Evolutionary conservation across 345 rosid genomes (phyloP).

Genomic region (Aurinia saxatilis): DNA sequence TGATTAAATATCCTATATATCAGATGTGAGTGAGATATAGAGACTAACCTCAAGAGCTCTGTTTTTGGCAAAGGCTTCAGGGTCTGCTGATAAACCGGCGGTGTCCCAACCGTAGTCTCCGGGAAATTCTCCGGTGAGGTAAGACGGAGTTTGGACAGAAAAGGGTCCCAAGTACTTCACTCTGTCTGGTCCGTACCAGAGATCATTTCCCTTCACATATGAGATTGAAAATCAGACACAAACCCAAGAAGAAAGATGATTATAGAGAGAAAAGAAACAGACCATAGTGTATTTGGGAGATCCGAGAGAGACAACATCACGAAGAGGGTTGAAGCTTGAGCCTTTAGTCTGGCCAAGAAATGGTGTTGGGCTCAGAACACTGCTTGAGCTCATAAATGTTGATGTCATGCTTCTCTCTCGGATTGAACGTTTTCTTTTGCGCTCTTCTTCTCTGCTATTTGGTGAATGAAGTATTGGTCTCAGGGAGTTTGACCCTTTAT

Average conservation of each 20-base stretch:
- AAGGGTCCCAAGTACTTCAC: slow-evolving; percentile 96
- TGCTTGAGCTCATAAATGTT: slow-evolving; percentile 57
- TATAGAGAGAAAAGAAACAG: not conserved
- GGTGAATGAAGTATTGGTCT: slow-evolving; percentile 21
- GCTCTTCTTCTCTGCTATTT: slow-evolving; percentile 17
- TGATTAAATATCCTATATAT: not conserved
- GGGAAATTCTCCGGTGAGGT: slow-evolving; percentile 88
- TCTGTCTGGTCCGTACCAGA: slow-evolving; percentile 98
- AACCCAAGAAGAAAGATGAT: slow-evolving; percentile 1
- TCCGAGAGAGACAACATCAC: slow-evolving; percentile 63
- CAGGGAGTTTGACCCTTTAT: slow-evolving; percentile 5
- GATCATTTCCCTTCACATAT: slow-evolving; percentile 48
- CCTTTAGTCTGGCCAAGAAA: slow-evolving; percentile 64
- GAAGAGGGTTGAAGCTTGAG: slow-evolving; percentile 51
- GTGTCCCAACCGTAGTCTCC: slow-evolving; percentile 99
- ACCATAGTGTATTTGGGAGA: slow-evolving; percentile 75
- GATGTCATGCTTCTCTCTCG: slow-evolving; percentile 41
- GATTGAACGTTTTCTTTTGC: not conserved
- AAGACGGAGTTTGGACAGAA: slow-evolving; percentile 91
- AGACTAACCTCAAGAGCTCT: slow-evolving; percentile 84
- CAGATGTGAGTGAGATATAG: not conserved
- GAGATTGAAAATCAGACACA: slow-evolving; percentile 1
- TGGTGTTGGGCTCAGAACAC: slow-evolving; percentile 51
- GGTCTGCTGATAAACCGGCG: slow-evolving; percentile 91
- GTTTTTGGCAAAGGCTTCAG: slow-evolving; percentile 92